These are phyloP conservation scores for Kodamaea kaohsiungensis DNA, from an alignment of 805 yeast genomes.

Conservation along the genomic window DNA sequence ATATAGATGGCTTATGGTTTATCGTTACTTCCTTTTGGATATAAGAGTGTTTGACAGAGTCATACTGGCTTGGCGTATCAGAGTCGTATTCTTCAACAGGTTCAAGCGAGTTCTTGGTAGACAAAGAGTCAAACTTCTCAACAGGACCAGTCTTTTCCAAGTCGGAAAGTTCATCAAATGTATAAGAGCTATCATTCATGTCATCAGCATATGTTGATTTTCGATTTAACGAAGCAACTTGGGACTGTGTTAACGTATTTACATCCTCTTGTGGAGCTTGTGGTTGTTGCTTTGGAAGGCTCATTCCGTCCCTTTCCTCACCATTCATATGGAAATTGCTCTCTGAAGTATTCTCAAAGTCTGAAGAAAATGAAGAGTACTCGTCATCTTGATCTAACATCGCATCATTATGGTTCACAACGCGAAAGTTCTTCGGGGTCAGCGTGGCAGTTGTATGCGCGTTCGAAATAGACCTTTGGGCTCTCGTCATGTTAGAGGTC, in stretches of 20 bases:
- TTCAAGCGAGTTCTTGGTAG: conserved; percentile 1
- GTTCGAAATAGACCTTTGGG: conserved; percentile 13
- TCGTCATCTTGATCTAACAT: conserved; percentile 16
- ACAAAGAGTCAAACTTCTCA: conserved; percentile 3
- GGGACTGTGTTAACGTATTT: conserved; percentile 1
- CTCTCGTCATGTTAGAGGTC: background rate
- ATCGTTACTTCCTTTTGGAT: conserved; percentile 4
- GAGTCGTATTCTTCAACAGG: background rate
- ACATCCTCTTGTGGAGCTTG: background rate
- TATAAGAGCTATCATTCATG: conserved; percentile 27
- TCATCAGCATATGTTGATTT: conserved; percentile 2
- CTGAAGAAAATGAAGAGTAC: conserved; percentile 37
- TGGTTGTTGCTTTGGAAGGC: background rate
- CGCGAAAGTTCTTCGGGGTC: conserved; percentile 35
- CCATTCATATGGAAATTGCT: conserved; percentile 15
- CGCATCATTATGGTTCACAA: conserved; percentile 7
- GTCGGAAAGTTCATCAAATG: conserved; percentile 32
- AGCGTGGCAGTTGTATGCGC: conserved; percentile 36
- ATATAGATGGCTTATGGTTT: conserved; percentile 12
- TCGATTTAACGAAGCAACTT: conserved; percentile 2
- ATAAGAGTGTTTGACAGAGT: conserved; percentile 3
- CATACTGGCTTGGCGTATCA: conserved; percentile 3
- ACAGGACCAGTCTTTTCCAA: conserved; percentile 6
- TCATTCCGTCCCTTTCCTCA: background rate
- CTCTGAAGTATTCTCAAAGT: conserved; percentile 21